These are phyloP conservation scores for Sequoia sempervirens DNA, from an alignment of 75 land plant species.

Conservation along the genomic window DNA sequence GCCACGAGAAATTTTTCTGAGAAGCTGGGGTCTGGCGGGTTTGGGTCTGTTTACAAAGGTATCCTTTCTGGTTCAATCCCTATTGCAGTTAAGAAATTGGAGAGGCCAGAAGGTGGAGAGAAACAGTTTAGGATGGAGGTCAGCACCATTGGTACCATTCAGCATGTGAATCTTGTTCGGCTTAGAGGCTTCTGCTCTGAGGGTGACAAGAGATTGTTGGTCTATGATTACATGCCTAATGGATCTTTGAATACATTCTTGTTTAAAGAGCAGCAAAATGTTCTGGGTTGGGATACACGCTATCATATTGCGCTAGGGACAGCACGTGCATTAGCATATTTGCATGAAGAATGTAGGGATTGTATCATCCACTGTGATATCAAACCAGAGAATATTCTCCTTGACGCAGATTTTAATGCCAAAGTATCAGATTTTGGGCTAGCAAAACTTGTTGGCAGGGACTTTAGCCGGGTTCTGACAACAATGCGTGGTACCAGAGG, in stretches of 20 bases:
- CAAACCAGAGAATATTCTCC: conserved; percentile 18
- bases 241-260: conserved; percentile 66
- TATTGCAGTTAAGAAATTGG: conserved; percentile 33
- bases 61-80: conserved; percentile 12
- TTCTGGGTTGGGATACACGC: conserved; percentile 10
- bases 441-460: conserved; percentile 18
- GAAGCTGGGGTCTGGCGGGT: conserved; percentile 24
- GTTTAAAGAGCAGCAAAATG: conserved; percentile 13
- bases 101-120: conserved; percentile 28
- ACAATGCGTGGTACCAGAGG: conserved; percentile 19
- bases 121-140: conserved; percentile 43
- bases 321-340: conserved; percentile 13
- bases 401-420: conserved; percentile 21
- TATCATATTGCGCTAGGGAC: conserved; percentile 12
- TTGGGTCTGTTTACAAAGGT: conserved; percentile 25
- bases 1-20: conserved; percentile 28
- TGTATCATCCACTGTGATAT: conserved; percentile 16
- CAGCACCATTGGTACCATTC: conserved; percentile 30
- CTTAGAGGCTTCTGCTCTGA: conserved; percentile 39
- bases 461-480: conserved; percentile 15
- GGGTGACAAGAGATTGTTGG: conserved; percentile 16
- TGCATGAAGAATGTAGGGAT: conserved; percentile 20
- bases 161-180: conserved; percentile 35
- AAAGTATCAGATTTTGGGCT: conserved; percentile 18
- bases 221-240: conserved; percentile 56